A percentile compares a stretch with the other conserved stretches of the same genome.
Evolutionary conservation across 192 early-diverging fungal species (phyloP).

Genomic region (Chytriomyces sp.): DNA sequence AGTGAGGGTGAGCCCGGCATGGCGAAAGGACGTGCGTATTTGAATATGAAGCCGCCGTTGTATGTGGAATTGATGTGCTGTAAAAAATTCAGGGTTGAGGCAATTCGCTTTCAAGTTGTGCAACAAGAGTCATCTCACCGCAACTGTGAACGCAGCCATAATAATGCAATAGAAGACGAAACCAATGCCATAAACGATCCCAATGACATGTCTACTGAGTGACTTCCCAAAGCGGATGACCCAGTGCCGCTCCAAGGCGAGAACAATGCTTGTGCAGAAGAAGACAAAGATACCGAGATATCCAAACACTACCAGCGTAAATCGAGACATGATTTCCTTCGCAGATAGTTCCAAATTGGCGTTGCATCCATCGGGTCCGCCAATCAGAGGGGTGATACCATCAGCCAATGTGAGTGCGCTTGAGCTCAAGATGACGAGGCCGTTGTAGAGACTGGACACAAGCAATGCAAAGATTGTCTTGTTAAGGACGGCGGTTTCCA

Average conservation of each 20-base stretch:
- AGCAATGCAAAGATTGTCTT: constrained; percentile 3
- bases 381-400: neutral
- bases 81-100: neutral
- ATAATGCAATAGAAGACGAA: neutral
- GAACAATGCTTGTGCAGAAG: constrained; percentile 5
- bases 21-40: constrained; percentile 6
- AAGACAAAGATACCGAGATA: neutral
- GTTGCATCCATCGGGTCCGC: neutral
- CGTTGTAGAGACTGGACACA: neutral
- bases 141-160: neutral
- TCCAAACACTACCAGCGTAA: neutral
- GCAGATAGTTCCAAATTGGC: too few species aligned
- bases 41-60: neutral
- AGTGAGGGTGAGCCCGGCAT: neutral
- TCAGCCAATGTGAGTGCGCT: neutral
- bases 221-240: neutral
- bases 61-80: neutral
- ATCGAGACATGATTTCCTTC: neutral
- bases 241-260: constrained; percentile 6
- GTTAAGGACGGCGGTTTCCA: neutral
- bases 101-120: neutral
- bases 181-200: neutral
- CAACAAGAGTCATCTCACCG: neutral
- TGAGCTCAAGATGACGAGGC: neutral
- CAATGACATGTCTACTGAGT: neutral